These are phyloP conservation scores for Juncus effusus DNA, from an alignment of 176 grass and related monocot species.

Conservation along the genomic window DNA sequence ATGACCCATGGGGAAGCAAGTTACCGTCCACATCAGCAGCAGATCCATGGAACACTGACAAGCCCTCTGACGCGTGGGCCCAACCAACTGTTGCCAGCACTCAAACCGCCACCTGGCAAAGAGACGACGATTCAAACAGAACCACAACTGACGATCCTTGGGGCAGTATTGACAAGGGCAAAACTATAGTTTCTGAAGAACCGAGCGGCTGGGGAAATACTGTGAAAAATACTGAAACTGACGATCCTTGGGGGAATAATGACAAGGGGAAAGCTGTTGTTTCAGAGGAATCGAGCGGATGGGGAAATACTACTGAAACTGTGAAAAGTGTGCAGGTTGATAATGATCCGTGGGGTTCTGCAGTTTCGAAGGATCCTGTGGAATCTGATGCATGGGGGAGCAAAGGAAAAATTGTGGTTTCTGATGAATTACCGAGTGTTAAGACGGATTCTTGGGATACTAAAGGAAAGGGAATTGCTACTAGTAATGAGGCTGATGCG, in stretches of 20 bases:
- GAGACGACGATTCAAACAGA: background rate
- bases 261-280: too few species aligned
- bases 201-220: background rate
- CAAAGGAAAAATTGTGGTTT: constrained; percentile 9
- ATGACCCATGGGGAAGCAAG: constrained; percentile 25
- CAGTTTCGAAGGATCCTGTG: constrained; percentile 12
- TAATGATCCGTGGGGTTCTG: constrained; percentile 18
- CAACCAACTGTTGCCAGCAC: constrained; percentile 19
- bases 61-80: constrained; percentile 22
- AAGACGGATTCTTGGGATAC: constrained; percentile 13
- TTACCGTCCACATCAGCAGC: background rate
- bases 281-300: too few species aligned
- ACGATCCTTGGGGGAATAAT: too few species aligned
- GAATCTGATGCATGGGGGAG: constrained; percentile 6
- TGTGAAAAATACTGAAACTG: too few species aligned
- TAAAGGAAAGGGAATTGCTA: constrained; percentile 15
- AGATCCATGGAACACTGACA: constrained; percentile 28
- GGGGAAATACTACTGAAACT: too few species aligned
- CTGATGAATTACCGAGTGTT: background rate
- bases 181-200: constrained; percentile 19
- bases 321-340: too few species aligned
- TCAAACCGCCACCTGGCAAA: constrained; percentile 23
- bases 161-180: constrained; percentile 15
- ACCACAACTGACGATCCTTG: constrained; percentile 11
- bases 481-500: background rate